Base-by-base conservation (phyloP, 139 green algal species). In the Micromonas commoda region DNA sequence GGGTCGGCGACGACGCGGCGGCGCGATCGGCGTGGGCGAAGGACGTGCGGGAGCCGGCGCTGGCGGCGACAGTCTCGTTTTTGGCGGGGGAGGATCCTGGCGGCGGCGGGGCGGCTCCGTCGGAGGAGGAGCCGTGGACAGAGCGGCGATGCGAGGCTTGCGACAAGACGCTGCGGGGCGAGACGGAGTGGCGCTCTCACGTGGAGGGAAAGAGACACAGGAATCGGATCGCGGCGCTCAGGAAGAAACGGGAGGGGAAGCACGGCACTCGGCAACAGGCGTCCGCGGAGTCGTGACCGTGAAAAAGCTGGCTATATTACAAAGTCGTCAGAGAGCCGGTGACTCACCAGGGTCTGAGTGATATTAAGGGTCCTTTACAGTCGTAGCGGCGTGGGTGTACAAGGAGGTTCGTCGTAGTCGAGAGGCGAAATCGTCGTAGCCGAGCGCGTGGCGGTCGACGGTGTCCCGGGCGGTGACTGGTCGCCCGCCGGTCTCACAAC, bases 181-280 rank as follows among this genome's bases (percentile, higher is more conserved):
- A 70, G 20, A 16, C 28, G 28, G 63, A 70, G 2, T 70, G 63
- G 63, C 31, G 28, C 28, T 24, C 63, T 1, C 63, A 70, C 63
- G 31, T 34, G 21, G 31, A 24, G 2, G 28, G 28, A 34, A 70
- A 32, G 31, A 28, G 63, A 34, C 63, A 70, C 24, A 28, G 31
- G 20, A 70, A 70, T 28, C 63, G 63, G n/a, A 26, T 70, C 20
- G 28, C 28, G 31, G 23, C 28, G 28, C 34, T 70, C n/a, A 28
- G 5, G 31, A 70, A 70, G 63, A 70, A 34, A 39, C 63, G 63
- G 20, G 63, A 70, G 63, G 63, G 63, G 31, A 3, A 70, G 6
- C 63, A 34, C 9, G 63, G 63, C 24, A 65, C 24, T 65, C 28
- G n/a, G 2, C 54, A 65, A 31, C 54, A 24, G 54, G 28, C n/a